phyloP scores from a whole-genome alignment of 179 eudicot genomes.

The Amaranthus tricolor region DNA sequence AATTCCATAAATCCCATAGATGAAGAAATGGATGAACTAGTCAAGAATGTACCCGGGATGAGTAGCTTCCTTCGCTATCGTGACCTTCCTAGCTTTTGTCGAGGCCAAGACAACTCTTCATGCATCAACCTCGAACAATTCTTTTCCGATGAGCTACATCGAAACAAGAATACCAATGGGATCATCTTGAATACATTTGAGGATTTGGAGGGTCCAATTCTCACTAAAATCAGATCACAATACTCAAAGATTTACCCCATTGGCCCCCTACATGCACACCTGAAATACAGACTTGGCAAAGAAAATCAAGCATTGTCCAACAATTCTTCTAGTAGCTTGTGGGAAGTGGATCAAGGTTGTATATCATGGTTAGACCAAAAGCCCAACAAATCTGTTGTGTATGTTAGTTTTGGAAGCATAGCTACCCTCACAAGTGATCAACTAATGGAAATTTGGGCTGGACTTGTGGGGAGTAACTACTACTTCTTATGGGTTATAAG shows the following conservation, averaged over 20 bases:
- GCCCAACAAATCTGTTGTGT: neutral
- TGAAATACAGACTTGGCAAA: constrained; percentile 21
- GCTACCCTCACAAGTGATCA: neutral
- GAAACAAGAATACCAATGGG: neutral
- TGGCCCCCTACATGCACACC: constrained; percentile 41
- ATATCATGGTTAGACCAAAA: constrained; percentile 1
- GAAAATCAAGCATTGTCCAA: neutral
- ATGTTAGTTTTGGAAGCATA: neutral
- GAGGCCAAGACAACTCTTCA: constrained; percentile 12
- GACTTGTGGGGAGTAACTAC: neutral
- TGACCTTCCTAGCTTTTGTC: constrained; percentile 35
- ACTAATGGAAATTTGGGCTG: neutral
- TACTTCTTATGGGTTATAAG: neutral
- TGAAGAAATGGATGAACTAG: constrained; percentile 28
- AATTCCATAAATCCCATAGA: neutral
- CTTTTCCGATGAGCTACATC: neutral
- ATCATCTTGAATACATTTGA: constrained; percentile 39
- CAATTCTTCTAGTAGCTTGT: constrained; percentile 5
- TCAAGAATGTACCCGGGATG: constrained; percentile 31
- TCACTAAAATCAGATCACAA: constrained; percentile 24
- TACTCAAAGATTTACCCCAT: constrained; percentile 31
- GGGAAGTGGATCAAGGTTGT: neutral
- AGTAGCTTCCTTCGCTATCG: constrained; percentile 28
- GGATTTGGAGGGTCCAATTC: constrained; percentile 35
- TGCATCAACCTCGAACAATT: neutral